Conservation (phyloP, 306 rosid species). For the Cucurbita ficifolia region DNA sequence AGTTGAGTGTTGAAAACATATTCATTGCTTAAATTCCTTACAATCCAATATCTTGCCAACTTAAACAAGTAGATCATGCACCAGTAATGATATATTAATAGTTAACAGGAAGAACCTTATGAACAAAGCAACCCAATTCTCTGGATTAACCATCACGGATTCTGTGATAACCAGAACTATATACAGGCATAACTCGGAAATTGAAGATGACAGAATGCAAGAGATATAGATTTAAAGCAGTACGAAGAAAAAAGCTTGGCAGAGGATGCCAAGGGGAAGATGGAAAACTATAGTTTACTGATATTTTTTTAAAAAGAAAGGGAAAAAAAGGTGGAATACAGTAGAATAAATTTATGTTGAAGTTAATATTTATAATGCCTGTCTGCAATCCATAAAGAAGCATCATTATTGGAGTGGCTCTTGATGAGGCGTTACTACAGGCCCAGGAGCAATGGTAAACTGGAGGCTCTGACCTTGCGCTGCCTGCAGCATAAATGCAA, state of each 20-base stretch:
- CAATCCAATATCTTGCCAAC: neutral
- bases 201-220: neutral
- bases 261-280: neutral
- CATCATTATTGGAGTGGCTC: constrained; percentile 28
- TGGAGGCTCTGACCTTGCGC: constrained; percentile 79
- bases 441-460: constrained; percentile 60
- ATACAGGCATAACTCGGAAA: neutral
- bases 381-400: neutral
- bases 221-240: neutral
- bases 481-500: constrained; percentile 82
- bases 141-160: neutral
- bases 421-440: constrained; percentile 33
- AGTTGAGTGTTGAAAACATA: neutral
- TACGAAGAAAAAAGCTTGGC: neutral
- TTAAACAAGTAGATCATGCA: neutral
- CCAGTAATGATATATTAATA: neutral
- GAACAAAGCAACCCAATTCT: neutral
- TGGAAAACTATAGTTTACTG: neutral
- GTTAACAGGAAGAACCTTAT: neutral
- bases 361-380: neutral
- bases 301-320: neutral
- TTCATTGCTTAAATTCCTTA: neutral
- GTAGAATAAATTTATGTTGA: neutral
- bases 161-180: neutral
- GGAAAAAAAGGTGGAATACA: neutral